Evolutionary conservation across 2,329 filamentous ascomycete species (phyloP).

Genomic region (Calonectria ilicicola): DNA sequence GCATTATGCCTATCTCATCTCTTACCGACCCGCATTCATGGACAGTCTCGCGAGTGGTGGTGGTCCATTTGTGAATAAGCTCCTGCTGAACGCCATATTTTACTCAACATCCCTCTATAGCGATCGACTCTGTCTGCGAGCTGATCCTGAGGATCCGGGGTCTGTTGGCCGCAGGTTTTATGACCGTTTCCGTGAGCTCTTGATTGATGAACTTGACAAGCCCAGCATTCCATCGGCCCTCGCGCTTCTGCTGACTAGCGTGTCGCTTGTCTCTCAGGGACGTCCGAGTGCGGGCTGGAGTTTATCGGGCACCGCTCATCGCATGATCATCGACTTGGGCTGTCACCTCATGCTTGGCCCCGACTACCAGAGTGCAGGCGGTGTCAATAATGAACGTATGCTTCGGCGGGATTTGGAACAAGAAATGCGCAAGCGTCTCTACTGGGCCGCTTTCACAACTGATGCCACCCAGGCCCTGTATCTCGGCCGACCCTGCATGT

Average conservation of each 20-base stretch:
- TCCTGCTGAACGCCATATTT: conserved; percentile 55
- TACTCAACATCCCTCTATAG: conserved; percentile 54
- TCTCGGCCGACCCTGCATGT: conserved; percentile 48
- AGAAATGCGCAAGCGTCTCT: conserved; percentile 49
- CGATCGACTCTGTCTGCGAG: conserved; percentile 48
- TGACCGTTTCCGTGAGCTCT: conserved; percentile 49
- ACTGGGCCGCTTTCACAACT: conserved; percentile 50
- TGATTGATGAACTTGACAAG: conserved; percentile 48
- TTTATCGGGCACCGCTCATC: conserved; percentile 50
- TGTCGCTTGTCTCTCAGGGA: conserved; percentile 48
- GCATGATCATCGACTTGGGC: conserved; percentile 54
- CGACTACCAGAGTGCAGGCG: conserved; percentile 40
- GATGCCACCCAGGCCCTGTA: conserved; percentile 49
- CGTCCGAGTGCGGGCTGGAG: conserved; percentile 51
- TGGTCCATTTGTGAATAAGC: conserved; percentile 52
- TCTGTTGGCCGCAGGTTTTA: conserved; percentile 53
- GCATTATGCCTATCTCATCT: conserved; percentile 51
- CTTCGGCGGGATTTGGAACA: conserved; percentile 45
- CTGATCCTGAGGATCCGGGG: conserved; percentile 48
- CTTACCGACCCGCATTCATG: conserved; percentile 54
- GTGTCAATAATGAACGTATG: conserved; percentile 42
- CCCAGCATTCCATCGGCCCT: conserved; percentile 52
- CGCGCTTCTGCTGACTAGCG: conserved; percentile 48
- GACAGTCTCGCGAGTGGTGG: conserved; percentile 49
- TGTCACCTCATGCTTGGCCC: conserved; percentile 49